Percentiles rank a stretch among this genome's conserved stretches.
phyloP scores from a whole-genome alignment of 169 alveolate genomes.

The Plasmodium cynomolgi region DNA sequence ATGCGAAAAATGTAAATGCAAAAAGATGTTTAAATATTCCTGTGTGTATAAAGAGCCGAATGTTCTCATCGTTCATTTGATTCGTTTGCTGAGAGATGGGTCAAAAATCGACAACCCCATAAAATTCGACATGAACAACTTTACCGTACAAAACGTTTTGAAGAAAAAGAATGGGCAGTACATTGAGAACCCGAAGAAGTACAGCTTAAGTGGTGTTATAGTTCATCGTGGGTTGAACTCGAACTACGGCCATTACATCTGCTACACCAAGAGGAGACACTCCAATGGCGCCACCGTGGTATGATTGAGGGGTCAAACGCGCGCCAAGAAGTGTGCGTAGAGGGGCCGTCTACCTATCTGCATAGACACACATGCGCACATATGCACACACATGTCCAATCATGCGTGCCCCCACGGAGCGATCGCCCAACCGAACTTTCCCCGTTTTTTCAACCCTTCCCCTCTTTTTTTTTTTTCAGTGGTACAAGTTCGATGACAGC shows the following conservation, averaged over 20 bases:
- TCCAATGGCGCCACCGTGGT: conserved; percentile 61
- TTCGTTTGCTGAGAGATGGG: conserved; percentile 55
- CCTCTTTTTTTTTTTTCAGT: neutral
- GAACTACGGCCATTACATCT: conserved; percentile 57
- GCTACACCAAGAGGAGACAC: conserved; percentile 61
- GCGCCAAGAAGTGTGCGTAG: neutral
- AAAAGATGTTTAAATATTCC: conserved; percentile 44
- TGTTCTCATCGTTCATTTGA: conserved; percentile 43
- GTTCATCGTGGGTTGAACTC: conserved; percentile 59
- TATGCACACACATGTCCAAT: neutral
- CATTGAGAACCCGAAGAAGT: conserved; percentile 42
- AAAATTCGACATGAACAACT: conserved; percentile 32
- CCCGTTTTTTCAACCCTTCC: neutral
- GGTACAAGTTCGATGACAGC: conserved; percentile 71
- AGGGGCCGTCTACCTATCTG: neutral
- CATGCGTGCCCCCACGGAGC: neutral
- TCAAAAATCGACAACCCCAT: conserved; percentile 62
- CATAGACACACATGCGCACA: neutral
- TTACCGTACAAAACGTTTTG: conserved; percentile 44
- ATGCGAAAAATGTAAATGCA: conserved; percentile 68
- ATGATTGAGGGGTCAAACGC: neutral
- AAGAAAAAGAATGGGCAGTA: conserved; percentile 24
- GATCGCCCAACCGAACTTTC: neutral
- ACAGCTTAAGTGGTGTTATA: conserved; percentile 46
- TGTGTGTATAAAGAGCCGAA: conserved; percentile 65